Percentiles rank a stretch among this genome's conserved stretches.
phyloP scores from a whole-genome alignment of 2,329 filamentous ascomycete species.

The Sarocladium kiliense region DNA sequence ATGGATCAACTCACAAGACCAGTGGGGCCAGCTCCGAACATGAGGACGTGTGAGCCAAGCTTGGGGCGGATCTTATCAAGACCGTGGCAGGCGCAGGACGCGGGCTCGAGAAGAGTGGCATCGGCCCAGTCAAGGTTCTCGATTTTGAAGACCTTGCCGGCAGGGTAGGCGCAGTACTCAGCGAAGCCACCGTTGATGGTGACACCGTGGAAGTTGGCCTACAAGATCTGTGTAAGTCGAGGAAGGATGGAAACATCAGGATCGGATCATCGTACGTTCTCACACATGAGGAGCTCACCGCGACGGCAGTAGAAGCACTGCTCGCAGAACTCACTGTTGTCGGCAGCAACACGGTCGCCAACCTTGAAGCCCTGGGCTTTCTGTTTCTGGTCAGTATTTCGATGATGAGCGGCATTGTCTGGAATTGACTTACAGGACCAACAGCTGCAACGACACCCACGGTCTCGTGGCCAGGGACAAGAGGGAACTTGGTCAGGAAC shows the following conservation, averaged over 20 bases:
- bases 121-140: conserved; percentile 63
- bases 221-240: conserved; percentile 7
- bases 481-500: conserved; percentile 58
- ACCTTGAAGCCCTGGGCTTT: conserved; percentile 56
- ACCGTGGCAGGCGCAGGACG: conserved; percentile 66
- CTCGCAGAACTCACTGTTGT: conserved; percentile 54
- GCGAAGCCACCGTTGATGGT: conserved; percentile 67
- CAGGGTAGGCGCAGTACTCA: conserved; percentile 56
- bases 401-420: background rate
- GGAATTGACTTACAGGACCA: conserved; percentile 30
- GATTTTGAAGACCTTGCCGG: conserved; percentile 57
- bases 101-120: conserved; percentile 64
- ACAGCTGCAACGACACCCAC: conserved; percentile 58
- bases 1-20: conserved; percentile 44
- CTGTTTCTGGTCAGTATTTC: conserved; percentile 15
- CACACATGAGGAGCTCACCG: conserved; percentile 62
- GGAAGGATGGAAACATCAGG: background rate
- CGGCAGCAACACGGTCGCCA: conserved; percentile 54
- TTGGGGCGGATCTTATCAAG: conserved; percentile 64
- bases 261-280: conserved; percentile 37
- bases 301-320: conserved; percentile 71
- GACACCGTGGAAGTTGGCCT: conserved; percentile 61
- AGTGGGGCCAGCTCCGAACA: conserved; percentile 64
- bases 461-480: conserved; percentile 65
- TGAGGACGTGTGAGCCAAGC: conserved; percentile 58